Base-by-base conservation (phyloP, 768 basidiomycete genomes). In the Cystofilobasidium macerans region DNA sequence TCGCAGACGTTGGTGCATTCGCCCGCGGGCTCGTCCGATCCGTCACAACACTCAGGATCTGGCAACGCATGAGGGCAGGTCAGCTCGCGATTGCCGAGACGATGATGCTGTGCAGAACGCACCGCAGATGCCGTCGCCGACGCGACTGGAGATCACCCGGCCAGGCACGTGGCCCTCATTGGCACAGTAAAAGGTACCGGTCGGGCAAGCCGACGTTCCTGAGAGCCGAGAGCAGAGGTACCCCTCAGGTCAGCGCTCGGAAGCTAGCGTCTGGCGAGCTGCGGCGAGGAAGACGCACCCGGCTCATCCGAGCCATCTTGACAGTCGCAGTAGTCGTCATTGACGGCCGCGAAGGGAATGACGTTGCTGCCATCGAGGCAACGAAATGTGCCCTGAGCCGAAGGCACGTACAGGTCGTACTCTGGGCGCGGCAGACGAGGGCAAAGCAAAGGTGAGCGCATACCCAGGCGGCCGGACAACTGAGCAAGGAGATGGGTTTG, bases 291-390 rank as follows among this genome's bases (percentile, higher is more conserved):
- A 51, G 45, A n/a, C n/a, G 35, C 62, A 86, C 92, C 92, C 75
- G 92, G 92, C 74, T 97, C 92, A 70, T 97, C 92, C 69, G 87
- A 91, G n/a, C 91, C 91, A 72, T 95, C 92, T 35, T 80, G 80
- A 73, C 92, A 97, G 77, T 97, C 92, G 73, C 92, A 97, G 72
- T 85, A 90, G 76, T 97, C 91, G 73, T 97, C 89, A 75, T 97
- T 95, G 30, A 95, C 85, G 24, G 87, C 84, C 38, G 78, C 76
- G 85, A 85, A 90, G 2, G 85, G 78, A 69, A 97, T 89, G 69
- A 83, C 80, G 72, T 85, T 85, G 0, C 84, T 85, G 26, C 85
- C 86, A 71, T 92, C 86, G 67, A 94, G 77, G 77, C 91, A 95
- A 69, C 78, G 81, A 87, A 90, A 94, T 20, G 74, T 76, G 26